A percentile compares a stretch with the other conserved stretches of the same genome.
These are phyloP conservation scores for Phytophthora multivora DNA, from an alignment of 352 stramenopile genomes.

Conservation along the genomic window DNA sequence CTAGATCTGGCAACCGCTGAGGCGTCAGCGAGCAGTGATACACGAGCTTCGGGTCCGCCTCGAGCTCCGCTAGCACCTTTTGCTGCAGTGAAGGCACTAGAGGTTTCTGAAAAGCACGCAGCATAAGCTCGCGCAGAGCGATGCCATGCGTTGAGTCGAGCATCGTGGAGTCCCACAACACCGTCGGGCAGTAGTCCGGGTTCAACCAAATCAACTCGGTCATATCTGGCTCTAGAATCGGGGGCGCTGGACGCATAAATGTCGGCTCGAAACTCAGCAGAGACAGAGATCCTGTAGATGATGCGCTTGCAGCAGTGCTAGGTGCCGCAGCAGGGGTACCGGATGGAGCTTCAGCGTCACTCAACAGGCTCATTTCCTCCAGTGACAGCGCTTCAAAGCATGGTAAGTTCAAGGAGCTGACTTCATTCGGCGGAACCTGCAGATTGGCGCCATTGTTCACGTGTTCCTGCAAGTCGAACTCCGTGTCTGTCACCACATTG, in stretches of 20 bases:
- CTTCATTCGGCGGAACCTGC: conserved; percentile 69
- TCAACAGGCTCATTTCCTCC: conserved; percentile 73
- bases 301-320: conserved; percentile 28
- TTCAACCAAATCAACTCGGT: conserved; percentile 93
- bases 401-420: conserved; percentile 70
- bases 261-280: conserved; percentile 88
- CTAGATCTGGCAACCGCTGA: conserved; percentile 94
- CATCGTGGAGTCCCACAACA: conserved; percentile 92
- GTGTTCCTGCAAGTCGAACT: conserved; percentile 83
- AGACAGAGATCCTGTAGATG: conserved; percentile 60
- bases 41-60: conserved; percentile 89
- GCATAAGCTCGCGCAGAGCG: conserved; percentile 90
- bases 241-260: conserved; percentile 86
- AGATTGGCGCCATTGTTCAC: conserved; percentile 80
- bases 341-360: conserved; percentile 26
- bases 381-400: conserved; percentile 76
- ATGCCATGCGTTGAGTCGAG: conserved; percentile 86
- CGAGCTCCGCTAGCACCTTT: conserved; percentile 88
- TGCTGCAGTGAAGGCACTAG: conserved; percentile 90
- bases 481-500: conserved; percentile 80
- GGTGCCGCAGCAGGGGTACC: conserved; percentile 29
- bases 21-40: conserved; percentile 94
- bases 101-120: conserved; percentile 89
- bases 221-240: conserved; percentile 86
- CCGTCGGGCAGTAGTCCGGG: conserved; percentile 88